Conservation (phyloP, 106 monocot species). For the Acorus gramineus region DNA sequence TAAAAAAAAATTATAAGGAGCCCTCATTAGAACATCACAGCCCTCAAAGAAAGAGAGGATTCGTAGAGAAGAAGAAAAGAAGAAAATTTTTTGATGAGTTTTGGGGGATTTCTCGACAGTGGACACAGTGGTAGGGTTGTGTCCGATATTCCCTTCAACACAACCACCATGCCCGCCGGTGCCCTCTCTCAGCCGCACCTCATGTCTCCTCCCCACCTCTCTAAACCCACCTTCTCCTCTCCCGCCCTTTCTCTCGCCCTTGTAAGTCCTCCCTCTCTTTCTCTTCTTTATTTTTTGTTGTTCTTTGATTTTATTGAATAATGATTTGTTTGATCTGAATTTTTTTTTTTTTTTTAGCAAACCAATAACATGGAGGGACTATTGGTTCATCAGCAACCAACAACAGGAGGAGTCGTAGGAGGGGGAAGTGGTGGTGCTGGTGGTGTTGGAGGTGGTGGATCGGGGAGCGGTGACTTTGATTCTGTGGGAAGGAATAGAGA, state of each 20-base stretch:
- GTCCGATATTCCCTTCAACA: not conserved
- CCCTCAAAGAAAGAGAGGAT: too few relatives aligned
- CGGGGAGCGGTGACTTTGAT: slow-evolving; percentile 8
- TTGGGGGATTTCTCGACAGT: slow-evolving; percentile 49
- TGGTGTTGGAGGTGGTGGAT: slow-evolving; percentile 12
- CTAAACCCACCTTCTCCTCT: slow-evolving; percentile 24
- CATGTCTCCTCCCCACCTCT: slow-evolving; percentile 10
- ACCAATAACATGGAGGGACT: slow-evolving; percentile 37
- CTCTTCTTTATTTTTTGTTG: not conserved
- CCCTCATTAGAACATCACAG: too few relatives aligned
- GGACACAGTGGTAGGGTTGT: slow-evolving; percentile 14
- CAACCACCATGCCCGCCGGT: slow-evolving; percentile 6
- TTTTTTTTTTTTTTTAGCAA: slow-evolving; percentile 24
- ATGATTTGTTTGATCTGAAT: not conserved
- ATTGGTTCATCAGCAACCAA: slow-evolving; percentile 10
- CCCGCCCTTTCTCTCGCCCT: slow-evolving; percentile 69
- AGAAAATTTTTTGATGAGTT: slow-evolving; percentile 35
- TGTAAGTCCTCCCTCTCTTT: slow-evolving; percentile 22
- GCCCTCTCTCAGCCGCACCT: slow-evolving; percentile 15
- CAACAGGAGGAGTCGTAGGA: slow-evolving; percentile 8
- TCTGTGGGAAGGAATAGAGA: slow-evolving; percentile 29
- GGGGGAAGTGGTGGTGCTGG: slow-evolving; percentile 11
- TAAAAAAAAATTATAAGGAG: too few relatives aligned
- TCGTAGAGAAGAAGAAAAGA: too few relatives aligned
- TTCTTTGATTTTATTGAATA: not conserved